Base-by-base conservation (phyloP, 2,329 filamentous ascomycete genomes). In the Arthrobotrys megalospora region DNA sequence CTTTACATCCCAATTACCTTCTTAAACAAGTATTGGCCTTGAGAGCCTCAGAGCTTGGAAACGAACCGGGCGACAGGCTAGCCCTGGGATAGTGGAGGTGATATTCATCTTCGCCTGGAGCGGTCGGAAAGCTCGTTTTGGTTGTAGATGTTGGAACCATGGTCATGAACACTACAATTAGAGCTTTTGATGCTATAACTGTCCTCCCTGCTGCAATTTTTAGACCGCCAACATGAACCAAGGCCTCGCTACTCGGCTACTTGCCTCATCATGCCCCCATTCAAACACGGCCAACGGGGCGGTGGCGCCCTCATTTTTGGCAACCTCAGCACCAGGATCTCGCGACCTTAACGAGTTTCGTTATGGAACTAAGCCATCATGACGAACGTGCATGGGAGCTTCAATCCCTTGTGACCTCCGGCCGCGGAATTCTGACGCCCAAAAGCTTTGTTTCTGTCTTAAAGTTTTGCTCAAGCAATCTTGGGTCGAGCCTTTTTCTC, bases 291-390 rank as follows among this genome's bases (percentile, higher is more conserved):
- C 65, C 48, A 58, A 34, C 19, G 38, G 24, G 52, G 38, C 38
- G 65, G 64, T 58, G 64, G 65, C 38, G 50, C 45, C 21, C 65
- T 47, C 65, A 36, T 55, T 68, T 68, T 58, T 32, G 50, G 65
- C 19, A 68, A 68, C n/a, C 50, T 68, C 50, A 52, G 65, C 28
- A 34, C 65, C 65, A 45, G 36, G 50, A 47, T 55, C 43, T 68
- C 34, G 50, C 48, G 38, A 58, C 24, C 48, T 47, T 45, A 36
- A 58, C 24, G 28, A 32, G 34, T 58, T 43, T 68, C 65, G 65
- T 43, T 36, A 58, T 36, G 7, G 38, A 48, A 36, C 41, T 43
- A 62, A 38, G 41, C 52, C 52, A 60, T 53, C 48, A 68, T 60
- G 65, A 64, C 19, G 36, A 19, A 45, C 41, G 3, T 48, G 60